Percentiles rank a stretch among this genome's conserved stretches.
Evolutionary conservation across 139 green algal species (phyloP).

Genomic region (Nannochloris sp.): DNA sequence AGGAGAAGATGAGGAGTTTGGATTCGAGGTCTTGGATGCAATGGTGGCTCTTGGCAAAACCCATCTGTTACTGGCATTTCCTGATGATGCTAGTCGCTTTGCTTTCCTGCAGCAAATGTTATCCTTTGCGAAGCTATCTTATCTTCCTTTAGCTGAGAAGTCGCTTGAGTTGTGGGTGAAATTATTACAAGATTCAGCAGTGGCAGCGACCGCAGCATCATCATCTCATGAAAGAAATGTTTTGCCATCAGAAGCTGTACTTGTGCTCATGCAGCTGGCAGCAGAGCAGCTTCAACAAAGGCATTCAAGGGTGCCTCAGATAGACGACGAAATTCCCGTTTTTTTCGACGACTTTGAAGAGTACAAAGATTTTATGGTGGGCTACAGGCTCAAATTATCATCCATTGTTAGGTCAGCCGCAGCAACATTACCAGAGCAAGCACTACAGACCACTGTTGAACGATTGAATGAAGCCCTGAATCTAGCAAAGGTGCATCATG

Average conservation of each 20-base stretch:
- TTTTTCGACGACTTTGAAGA: conserved; percentile 42
- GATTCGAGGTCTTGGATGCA: conserved; percentile 43
- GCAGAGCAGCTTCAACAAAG: conserved; percentile 24
- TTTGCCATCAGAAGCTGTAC: conserved; percentile 26
- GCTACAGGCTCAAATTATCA: conserved; percentile 27
- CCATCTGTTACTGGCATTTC: conserved; percentile 28
- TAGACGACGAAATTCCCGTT: conserved; percentile 29
- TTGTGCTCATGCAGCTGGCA: conserved; percentile 33
- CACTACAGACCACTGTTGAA: conserved; percentile 21
- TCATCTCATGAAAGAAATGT: not conserved
- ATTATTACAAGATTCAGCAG: conserved; percentile 9
- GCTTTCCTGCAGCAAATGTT: conserved; percentile 43
- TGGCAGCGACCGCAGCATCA: not conserved
- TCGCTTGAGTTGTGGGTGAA: conserved; percentile 56
- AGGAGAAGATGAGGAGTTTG: conserved; percentile 54
- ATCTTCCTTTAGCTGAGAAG: conserved; percentile 46
- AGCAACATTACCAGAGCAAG: conserved; percentile 30
- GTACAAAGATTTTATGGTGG: conserved; percentile 34
- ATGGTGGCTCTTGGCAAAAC: conserved; percentile 37
- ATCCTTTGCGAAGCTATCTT: conserved; percentile 49
- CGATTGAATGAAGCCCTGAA: conserved; percentile 20
- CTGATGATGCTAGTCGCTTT: not conserved
- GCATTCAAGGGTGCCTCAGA: conserved; percentile 11
- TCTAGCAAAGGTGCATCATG: not conserved
- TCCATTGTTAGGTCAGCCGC: conserved; percentile 24